phyloP scores from a whole-genome alignment of 305 asterid species.

The Galium porrigens region DNA sequence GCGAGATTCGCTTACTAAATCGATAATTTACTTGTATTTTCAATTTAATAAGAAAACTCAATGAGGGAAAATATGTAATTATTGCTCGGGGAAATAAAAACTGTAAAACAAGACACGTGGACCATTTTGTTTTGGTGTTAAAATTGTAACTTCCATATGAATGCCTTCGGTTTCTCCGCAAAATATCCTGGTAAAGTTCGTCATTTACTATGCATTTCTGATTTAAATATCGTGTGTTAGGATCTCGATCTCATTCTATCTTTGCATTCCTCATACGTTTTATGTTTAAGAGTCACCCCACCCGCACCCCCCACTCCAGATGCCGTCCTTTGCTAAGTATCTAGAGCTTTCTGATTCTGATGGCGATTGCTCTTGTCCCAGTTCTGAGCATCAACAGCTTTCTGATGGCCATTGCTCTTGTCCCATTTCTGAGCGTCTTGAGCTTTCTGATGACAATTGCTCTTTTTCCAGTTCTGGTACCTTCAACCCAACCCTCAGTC shows the following conservation, averaged over 20 bases:
- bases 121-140: slow-evolving; percentile 5
- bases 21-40: neutral
- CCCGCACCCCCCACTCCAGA: slow-evolving; percentile 3
- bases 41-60: neutral
- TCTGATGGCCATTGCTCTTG: slow-evolving; percentile 10
- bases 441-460: neutral
- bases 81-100: neutral
- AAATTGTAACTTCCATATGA: neutral
- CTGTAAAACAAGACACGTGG: slow-evolving; percentile 12
- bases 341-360: neutral
- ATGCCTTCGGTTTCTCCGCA: slow-evolving; percentile 3
- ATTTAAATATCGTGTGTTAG: neutral
- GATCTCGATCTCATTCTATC: slow-evolving; percentile 3
- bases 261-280: neutral
- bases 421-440: neutral
- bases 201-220: slow-evolving; percentile 6
- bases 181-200: neutral
- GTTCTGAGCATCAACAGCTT: neutral
- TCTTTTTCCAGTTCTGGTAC: slow-evolving; percentile 14
- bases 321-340: slow-evolving; percentile 3
- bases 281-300: slow-evolving; percentile 1
- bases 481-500: neutral
- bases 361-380: slow-evolving; percentile 9
- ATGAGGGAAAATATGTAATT: neutral
- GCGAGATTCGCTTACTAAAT: neutral